Evolutionary conservation across 805 yeast species (phyloP).

Genomic region (Hanseniaspora thailandica): DNA sequence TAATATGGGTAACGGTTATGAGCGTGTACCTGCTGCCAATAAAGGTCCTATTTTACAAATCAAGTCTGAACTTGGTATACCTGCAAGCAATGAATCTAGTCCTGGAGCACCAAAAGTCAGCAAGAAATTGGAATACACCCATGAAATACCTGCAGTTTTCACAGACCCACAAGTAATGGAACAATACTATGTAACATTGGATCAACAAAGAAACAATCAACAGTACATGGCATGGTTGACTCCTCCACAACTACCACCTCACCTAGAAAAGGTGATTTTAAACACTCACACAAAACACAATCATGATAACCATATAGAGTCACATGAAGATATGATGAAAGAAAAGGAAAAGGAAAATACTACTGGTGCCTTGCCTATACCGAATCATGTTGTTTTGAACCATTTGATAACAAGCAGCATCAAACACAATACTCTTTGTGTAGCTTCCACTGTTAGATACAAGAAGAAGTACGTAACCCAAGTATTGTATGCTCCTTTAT

Average conservation of each 20-base stretch:
- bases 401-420: conserved; percentile 93
- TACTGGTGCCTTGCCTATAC: conserved; percentile 81
- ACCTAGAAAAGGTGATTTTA: conserved; percentile 82
- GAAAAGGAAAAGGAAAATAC: conserved; percentile 57
- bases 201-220: conserved; percentile 50
- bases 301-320: conserved; percentile 20
- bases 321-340: conserved; percentile 6
- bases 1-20: conserved; percentile 73
- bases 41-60: conserved; percentile 10
- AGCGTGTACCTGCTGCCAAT: conserved; percentile 60
- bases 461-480: conserved; percentile 84
- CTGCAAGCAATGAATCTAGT: conserved; percentile 15
- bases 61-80: not conserved
- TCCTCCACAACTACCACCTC: conserved; percentile 96
- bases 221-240: conserved; percentile 55
- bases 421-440: conserved; percentile 86
- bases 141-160: conserved; percentile 69
- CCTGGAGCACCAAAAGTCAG: conserved; percentile 16
- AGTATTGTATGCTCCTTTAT: conserved; percentile 78
- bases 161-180: conserved; percentile 82
- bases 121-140: conserved; percentile 35
- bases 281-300: conserved; percentile 43
- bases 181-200: conserved; percentile 66
- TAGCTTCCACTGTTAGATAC: conserved; percentile 81
- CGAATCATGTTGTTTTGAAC: conserved; percentile 86